Evolutionary conservation across 805 yeast genomes (phyloP).

Genomic region (Yarrowia divulgata): DNA sequence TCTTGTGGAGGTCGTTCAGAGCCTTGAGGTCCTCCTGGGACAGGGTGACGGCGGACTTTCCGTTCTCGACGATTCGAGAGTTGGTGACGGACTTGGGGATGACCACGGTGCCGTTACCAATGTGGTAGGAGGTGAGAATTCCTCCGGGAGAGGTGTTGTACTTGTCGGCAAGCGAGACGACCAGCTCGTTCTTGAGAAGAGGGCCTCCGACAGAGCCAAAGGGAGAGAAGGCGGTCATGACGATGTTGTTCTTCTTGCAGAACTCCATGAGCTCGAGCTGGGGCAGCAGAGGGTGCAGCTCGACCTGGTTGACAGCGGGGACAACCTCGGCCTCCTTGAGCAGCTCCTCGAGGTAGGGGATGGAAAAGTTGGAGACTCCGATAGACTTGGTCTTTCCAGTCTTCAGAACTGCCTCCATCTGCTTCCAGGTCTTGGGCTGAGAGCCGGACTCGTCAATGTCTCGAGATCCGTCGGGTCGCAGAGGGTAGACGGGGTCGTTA

Average conservation of each 20-base stretch:
- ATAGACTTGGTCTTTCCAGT: conserved; percentile 60
- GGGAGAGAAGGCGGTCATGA: conserved; percentile 79
- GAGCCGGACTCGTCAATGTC: conserved; percentile 48
- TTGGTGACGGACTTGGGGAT: conserved; percentile 76
- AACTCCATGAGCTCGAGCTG: conserved; percentile 65
- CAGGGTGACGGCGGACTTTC: conserved; percentile 53
- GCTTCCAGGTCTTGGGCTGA: conserved; percentile 65
- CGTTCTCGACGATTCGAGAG: conserved; percentile 61
- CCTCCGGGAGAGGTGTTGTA: conserved; percentile 62
- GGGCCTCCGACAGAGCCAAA: conserved; percentile 73
- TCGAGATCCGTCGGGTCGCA: conserved; percentile 52
- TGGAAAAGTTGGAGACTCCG: conserved; percentile 79
- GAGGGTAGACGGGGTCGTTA: conserved; percentile 49
- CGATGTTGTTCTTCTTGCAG: conserved; percentile 61
- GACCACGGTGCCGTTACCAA: conserved; percentile 65
- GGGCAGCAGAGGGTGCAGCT: conserved; percentile 75
- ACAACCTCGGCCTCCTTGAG: conserved; percentile 57
- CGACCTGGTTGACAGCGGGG: conserved; percentile 80
- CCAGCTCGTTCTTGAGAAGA: conserved; percentile 59
- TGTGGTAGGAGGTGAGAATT: conserved; percentile 69
- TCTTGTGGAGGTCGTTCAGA: conserved; percentile 48
- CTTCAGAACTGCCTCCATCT: conserved; percentile 64
- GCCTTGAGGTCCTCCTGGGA: conserved; percentile 54
- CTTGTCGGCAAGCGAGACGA: conserved; percentile 63
- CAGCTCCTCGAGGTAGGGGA: conserved; percentile 59